Base-by-base conservation (phyloP, 2,329 filamentous ascomycete genomes). In the Lomentospora prolificans region DNA sequence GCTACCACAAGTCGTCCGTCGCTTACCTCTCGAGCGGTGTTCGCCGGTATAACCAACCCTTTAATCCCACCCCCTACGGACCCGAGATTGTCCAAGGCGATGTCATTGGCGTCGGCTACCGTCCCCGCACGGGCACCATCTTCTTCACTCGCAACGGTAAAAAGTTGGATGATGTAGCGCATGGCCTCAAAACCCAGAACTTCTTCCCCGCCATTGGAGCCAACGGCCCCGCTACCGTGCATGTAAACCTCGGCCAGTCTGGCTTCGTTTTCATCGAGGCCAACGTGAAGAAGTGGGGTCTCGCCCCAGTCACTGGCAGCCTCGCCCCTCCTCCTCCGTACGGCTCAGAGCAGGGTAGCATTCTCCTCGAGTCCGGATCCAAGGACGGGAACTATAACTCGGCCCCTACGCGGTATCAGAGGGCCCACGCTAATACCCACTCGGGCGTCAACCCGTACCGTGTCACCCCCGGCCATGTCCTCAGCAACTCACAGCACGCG, bases 141-240 rank as follows among this genome's bases (percentile, higher is more conserved):
- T 99, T 99, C 76, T 99, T 97, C 72, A 99, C 94, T 0, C 88
- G 94, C 62, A 99, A 99, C 69, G 94, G 94, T 64, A 97, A 97
- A 76, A 92, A 94, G 67, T 77, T 99, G 24, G 94, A 99, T 60
- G 94, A 99, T 64, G 89, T 96, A 9, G 87, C 85, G 22, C 91
- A 97, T 64, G 94, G 92, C 3, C 76, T 96, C 60, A 97, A 97
- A 70, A 81, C 87, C 8, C 94, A 94, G 64, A 99, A 99, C 69
- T 94, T 97, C 74, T 99, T 99, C 72, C 94, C 94, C 1, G 94
- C 94, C 0, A 82, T 99, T n/a, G 94, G 94, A 46, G 91, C 94
- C 57, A 96, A 94, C 66, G 94, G 94, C 0, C 94, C 94, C 14
- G 91, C 89, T 64, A 86, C 86, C 30, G 82, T 99, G 1, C 92